Evolutionary conservation across 768 basidiomycete species (phyloP), one percentile per base, ranked within the genome.

Genomic region (Pisolithus sp.): DNA sequence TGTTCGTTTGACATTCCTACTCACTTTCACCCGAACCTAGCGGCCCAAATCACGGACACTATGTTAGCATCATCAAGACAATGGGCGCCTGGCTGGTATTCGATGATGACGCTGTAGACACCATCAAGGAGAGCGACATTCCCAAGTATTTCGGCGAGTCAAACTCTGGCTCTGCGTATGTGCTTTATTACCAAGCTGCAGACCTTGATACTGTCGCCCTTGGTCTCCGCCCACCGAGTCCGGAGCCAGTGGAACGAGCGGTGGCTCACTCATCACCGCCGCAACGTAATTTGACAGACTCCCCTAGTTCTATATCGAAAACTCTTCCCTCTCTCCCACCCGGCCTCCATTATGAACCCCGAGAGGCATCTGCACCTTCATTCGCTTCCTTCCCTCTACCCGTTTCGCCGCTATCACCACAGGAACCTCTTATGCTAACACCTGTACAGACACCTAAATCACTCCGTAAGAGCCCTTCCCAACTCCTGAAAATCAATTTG

Each of bases 21-120:
- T 46, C 55, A 53, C 44, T 54, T 59, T 26, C 21, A 55, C 57
- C 53, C 21, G 21, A 26, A 46, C 52, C 46, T 63, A 96, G 94
- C 61, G 95, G 95, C 5, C 93, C 93, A n/a, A 88, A 96, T 65
- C 96, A 98, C 61, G 96, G 96, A 1, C 96, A 99, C 73, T 99
- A 99, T 68, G 84, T 98, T 58, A 88, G 94, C 59, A 85, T 98
- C 61, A 87, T 97, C 67, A 92, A 90, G 66, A 87, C 88, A 2
- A 77, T 80, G 54, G 86, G 82, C 37, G 67, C 77, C 46, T 99
- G 96, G 96, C 76, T 92, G 53, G 76, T 95, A 46, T 98, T 97
- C 60, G 96, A 99, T 70, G 96, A 99, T 68, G 92, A 96, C 59
- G 88, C 81, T 53, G 92, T 99, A 48, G 87, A 86, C 42, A 73